Evolutionary conservation across 331 rosid genomes (phyloP).

Genomic region (Acacia concinna): DNA sequence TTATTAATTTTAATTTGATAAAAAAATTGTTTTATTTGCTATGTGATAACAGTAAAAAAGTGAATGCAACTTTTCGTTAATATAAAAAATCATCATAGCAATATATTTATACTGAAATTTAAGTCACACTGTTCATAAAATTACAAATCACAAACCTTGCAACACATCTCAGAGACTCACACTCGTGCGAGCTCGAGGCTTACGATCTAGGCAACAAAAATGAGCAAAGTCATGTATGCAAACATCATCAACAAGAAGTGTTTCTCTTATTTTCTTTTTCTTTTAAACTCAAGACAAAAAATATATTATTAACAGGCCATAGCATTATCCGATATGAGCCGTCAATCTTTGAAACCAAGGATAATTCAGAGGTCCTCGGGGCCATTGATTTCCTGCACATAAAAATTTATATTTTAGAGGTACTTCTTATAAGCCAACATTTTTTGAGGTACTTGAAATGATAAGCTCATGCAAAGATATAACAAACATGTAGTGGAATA

Average conservation of each 20-base stretch:
- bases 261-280: conserved; percentile 29
- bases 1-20: neutral
- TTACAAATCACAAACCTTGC: neutral
- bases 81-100: neutral
- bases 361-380: conserved; percentile 55
- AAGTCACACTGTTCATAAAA: neutral
- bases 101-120: neutral
- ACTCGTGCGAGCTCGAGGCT: neutral
- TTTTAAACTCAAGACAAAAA: conserved; percentile 6
- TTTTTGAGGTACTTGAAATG: neutral
- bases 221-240: neutral
- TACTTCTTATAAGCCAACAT: neutral
- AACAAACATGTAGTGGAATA: conserved; percentile 25
- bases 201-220: neutral
- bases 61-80: neutral
- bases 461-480: neutral
- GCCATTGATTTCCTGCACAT: conserved; percentile 56
- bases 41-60: neutral
- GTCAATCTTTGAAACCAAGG: neutral
- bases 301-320: neutral
- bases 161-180: neutral
- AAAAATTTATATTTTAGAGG: conserved; percentile 18
- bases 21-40: neutral
- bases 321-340: conserved; percentile 8
- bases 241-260: conserved; percentile 15